phyloP scores from a whole-genome alignment of 2,329 filamentous ascomycete species.

The Trichoderma polysporum region DNA sequence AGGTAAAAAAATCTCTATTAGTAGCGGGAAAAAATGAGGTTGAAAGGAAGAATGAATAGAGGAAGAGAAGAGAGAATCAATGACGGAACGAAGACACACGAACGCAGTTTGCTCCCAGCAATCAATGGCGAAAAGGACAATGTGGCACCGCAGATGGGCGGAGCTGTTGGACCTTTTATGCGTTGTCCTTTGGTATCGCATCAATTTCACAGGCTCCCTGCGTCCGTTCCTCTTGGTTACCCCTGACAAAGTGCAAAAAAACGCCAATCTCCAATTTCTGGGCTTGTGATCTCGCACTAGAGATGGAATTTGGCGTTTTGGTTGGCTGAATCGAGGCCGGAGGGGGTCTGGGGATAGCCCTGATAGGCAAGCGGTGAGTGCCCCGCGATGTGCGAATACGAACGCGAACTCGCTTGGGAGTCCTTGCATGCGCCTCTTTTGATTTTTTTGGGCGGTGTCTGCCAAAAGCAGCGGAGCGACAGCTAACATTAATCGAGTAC shows the following conservation, averaged over 20 bases:
- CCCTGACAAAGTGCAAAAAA: slow-evolving; percentile 16
- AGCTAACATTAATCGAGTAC: background rate
- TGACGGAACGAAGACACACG: background rate
- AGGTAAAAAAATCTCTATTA: background rate
- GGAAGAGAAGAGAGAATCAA: background rate
- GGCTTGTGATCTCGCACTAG: slow-evolving; percentile 20
- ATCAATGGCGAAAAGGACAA: background rate
- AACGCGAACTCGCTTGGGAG: slow-evolving; percentile 25
- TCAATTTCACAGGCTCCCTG: slow-evolving; percentile 4
- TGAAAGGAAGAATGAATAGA: background rate
- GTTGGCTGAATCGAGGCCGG: slow-evolving; percentile 7
- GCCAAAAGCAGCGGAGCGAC: too few relatives aligned
- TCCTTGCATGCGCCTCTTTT: slow-evolving; percentile 4
- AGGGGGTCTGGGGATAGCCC: slow-evolving; percentile 8
- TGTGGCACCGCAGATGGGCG: slow-evolving; percentile 3
- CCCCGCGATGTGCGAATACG: slow-evolving; percentile 34
- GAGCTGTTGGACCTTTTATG: slow-evolving; percentile 17
- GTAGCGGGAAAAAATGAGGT: background rate
- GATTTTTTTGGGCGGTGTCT: background rate
- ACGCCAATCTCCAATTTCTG: slow-evolving; percentile 20
- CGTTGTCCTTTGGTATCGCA: slow-evolving; percentile 13
- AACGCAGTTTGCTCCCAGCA: background rate
- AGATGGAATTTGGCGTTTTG: background rate
- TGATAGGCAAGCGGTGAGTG: slow-evolving; percentile 19
- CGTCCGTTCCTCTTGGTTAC: slow-evolving; percentile 4